A percentile compares a stretch with the other conserved stretches of the same genome.
phyloP scores from a whole-genome alignment of 305 asterid species.

The Nicotiana rustica region DNA sequence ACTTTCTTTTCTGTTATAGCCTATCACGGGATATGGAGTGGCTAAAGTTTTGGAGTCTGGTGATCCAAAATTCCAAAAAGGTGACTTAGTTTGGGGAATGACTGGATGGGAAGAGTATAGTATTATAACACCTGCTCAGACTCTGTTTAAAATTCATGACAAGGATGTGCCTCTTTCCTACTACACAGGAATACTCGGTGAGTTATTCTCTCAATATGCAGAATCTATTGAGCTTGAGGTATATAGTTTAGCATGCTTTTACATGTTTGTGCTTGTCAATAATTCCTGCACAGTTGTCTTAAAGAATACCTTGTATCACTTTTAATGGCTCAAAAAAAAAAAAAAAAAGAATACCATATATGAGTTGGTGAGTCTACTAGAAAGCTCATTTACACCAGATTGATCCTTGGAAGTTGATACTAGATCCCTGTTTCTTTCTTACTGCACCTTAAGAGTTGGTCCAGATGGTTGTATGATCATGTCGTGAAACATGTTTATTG shows the following conservation, averaged over 20 bases:
- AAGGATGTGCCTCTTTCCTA: slow-evolving; percentile 71
- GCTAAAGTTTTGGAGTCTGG: slow-evolving; percentile 60
- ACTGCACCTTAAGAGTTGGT: not conserved
- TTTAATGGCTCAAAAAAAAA: too few relatives aligned
- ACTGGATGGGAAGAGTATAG: slow-evolving; percentile 75
- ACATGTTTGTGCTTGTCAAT: not conserved
- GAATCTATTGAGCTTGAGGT: not conserved
- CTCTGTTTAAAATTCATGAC: slow-evolving; percentile 50
- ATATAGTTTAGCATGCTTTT: not conserved
- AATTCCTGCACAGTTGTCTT: not conserved
- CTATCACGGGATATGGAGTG: slow-evolving; percentile 66
- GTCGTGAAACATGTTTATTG: not conserved
- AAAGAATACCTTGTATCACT: not conserved
- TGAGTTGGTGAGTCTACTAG: not conserved
- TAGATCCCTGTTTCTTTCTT: not conserved
- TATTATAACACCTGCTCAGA: slow-evolving; percentile 40
- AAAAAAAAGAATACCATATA: not conserved
- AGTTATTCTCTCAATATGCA: slow-evolving; percentile 31
- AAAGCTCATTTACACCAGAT: not conserved
- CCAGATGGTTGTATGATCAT: not conserved
- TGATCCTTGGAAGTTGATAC: not conserved
- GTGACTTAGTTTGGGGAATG: slow-evolving; percentile 64
- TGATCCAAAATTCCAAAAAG: slow-evolving; percentile 55
- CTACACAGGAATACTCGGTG: slow-evolving; percentile 74
- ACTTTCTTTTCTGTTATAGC: slow-evolving; percentile 40